Percentiles rank a stretch among this genome's conserved stretches.
These are phyloP conservation scores for Iris pallida DNA, from an alignment of 116 monocot species.

Conservation along the genomic window DNA sequence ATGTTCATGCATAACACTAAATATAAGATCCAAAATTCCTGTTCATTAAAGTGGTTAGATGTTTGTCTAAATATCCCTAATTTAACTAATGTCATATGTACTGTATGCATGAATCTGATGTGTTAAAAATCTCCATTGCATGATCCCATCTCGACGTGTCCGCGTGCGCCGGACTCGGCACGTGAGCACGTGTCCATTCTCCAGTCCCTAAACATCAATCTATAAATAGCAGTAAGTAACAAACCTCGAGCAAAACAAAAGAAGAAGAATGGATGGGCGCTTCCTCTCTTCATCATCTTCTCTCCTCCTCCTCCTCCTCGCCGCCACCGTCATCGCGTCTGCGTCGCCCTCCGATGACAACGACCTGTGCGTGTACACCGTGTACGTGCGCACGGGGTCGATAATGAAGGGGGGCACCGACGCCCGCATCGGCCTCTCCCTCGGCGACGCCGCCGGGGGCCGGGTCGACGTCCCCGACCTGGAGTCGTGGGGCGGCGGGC, in stretches of 20 bases:
- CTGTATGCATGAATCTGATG: too few species aligned
- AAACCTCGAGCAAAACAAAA: not conserved
- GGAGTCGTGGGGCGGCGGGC: constrained; percentile 48
- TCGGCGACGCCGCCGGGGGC: constrained; percentile 27
- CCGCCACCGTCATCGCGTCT: constrained; percentile 4
- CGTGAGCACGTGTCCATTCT: not conserved
- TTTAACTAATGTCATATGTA: too few species aligned
- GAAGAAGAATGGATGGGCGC: constrained; percentile 3
- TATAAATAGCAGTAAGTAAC: not conserved
- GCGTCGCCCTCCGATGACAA: not conserved
- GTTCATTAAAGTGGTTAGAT: too few species aligned
- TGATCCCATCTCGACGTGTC: too few species aligned
- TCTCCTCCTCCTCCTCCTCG: not conserved
- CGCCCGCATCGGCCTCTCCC: constrained; percentile 38
- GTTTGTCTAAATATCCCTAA: too few species aligned
- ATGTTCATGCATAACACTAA: too few species aligned
- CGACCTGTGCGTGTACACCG: constrained; percentile 55
- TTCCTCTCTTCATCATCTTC: constrained; percentile 2
- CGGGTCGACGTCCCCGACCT: constrained; percentile 22
- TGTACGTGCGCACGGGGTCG: constrained; percentile 47
- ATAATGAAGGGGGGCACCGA: constrained; percentile 54
- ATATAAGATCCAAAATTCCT: too few species aligned
- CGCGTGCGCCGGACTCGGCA: not conserved
- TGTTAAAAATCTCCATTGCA: too few species aligned
- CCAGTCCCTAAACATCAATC: not conserved